A percentile compares a stretch with the other conserved stretches of the same genome.
These are phyloP conservation scores for Ogataea pignaliae DNA, from an alignment of 805 yeast genomes.

Conservation along the genomic window DNA sequence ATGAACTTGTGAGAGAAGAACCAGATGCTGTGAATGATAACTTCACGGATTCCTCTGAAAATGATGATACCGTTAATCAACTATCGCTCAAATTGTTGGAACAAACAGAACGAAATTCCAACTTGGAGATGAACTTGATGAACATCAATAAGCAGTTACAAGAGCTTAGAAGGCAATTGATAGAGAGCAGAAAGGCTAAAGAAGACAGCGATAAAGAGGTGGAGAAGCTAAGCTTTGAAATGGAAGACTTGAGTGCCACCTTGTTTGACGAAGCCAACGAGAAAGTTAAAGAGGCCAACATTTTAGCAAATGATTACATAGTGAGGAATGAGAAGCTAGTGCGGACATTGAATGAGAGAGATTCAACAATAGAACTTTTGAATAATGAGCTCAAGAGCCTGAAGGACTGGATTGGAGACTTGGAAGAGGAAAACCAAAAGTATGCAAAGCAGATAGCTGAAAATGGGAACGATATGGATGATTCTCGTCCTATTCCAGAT, in stretches of 20 bases:
- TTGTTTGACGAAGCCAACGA: slow-evolving; percentile 79
- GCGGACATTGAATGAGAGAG: slow-evolving; percentile 61
- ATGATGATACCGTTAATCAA: slow-evolving; percentile 17
- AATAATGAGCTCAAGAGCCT: slow-evolving; percentile 65
- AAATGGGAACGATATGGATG: slow-evolving; percentile 3
- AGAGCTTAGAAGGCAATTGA: slow-evolving; percentile 31
- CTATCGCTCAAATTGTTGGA: slow-evolving; percentile 24
- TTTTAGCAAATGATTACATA: slow-evolving; percentile 57
- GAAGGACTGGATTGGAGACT: slow-evolving; percentile 52
- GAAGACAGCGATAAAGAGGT: slow-evolving; percentile 55
- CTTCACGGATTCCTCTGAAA: not conserved
- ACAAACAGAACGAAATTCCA: slow-evolving; percentile 20
- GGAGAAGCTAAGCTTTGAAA: slow-evolving; percentile 59
- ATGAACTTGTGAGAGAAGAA: no score
- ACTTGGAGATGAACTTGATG: slow-evolving; percentile 29
- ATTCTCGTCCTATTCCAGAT: slow-evolving; percentile 8
- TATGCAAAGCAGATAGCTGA: not conserved
- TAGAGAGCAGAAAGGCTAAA: slow-evolving; percentile 32
- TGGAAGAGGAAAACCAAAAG: slow-evolving; percentile 39
- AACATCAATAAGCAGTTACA: slow-evolving; percentile 22
- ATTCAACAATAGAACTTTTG: slow-evolving; percentile 57
- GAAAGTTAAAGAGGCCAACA: slow-evolving; percentile 77
- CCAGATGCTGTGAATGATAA: not conserved
- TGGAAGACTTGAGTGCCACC: slow-evolving; percentile 74
- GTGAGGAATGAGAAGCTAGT: slow-evolving; percentile 52